Evolutionary conservation across 805 yeast species (phyloP).

Genomic region (Tetrapisispora fleetii): DNA sequence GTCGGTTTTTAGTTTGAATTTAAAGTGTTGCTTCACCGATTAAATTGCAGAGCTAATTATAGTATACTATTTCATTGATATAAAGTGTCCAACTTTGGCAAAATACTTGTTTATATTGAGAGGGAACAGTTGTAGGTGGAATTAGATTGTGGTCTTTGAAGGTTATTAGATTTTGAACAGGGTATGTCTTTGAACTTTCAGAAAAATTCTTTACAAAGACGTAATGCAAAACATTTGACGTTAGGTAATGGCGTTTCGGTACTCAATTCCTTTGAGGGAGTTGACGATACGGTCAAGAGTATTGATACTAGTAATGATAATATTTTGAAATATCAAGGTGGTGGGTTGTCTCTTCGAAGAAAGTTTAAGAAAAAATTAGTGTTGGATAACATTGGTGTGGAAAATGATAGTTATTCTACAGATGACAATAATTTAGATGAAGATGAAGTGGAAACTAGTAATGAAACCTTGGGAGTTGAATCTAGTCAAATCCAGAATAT

Average conservation of each 20-base stretch:
- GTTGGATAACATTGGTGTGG: background rate
- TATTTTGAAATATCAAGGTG: background rate
- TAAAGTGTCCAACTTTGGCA: no score
- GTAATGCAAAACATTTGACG: conserved; percentile 50
- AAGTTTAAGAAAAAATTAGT: background rate
- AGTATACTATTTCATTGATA: no score
- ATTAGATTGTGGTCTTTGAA: no score
- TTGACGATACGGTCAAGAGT: no score
- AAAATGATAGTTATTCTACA: background rate
- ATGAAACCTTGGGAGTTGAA: background rate
- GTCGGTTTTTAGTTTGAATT: no score
- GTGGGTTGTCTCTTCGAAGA: background rate
- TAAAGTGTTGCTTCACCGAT: no score
- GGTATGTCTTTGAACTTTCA: conserved; percentile 18
- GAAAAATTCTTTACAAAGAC: conserved; percentile 42
- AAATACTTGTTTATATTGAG: background rate
- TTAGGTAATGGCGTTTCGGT: conserved; percentile 15
- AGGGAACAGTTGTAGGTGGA: background rate
- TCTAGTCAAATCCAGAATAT: background rate
- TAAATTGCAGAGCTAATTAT: no score
- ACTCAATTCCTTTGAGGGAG: background rate
- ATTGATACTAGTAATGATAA: background rate
- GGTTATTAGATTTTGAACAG: background rate
- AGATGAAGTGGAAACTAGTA: background rate
- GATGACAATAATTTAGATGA: background rate